These are phyloP conservation scores for Populus deltoides DNA, from an alignment of 345 rosid species.

Conservation along the genomic window DNA sequence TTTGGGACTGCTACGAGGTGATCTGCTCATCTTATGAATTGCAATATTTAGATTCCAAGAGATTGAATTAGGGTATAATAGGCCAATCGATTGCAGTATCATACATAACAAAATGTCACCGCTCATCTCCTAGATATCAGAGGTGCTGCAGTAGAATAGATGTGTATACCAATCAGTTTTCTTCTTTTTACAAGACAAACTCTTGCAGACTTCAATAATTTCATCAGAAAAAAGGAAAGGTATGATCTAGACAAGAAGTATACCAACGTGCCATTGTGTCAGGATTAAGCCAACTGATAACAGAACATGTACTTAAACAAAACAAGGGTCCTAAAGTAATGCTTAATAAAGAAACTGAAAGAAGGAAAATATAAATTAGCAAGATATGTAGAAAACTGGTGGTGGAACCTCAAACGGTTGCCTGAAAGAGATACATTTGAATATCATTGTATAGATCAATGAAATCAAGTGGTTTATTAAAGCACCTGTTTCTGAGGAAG, in stretches of 20 bases:
- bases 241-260: background rate
- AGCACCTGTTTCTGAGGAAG: conserved; percentile 82
- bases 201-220: background rate
- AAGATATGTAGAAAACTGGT: background rate
- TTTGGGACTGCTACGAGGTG: background rate
- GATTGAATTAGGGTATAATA: background rate
- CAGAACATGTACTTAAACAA: background rate
- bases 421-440: background rate
- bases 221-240: background rate
- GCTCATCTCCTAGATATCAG: background rate
- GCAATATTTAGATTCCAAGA: background rate
- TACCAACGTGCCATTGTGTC: background rate
- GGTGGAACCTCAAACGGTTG: background rate
- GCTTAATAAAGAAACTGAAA: background rate
- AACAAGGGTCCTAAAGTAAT: background rate
- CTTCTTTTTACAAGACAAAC: background rate
- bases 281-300: background rate
- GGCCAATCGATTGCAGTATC: background rate
- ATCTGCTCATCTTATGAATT: background rate
- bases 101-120: background rate
- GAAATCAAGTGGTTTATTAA: background rate
- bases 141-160: background rate
- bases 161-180: background rate
- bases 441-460: background rate
- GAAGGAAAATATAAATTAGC: no score